A percentile compares a stretch with the other conserved stretches of the same genome.
These are phyloP conservation scores for Pseudonitzschia delicatissima DNA, from an alignment of 108 stramenopile genomes.

Conservation along the genomic window DNA sequence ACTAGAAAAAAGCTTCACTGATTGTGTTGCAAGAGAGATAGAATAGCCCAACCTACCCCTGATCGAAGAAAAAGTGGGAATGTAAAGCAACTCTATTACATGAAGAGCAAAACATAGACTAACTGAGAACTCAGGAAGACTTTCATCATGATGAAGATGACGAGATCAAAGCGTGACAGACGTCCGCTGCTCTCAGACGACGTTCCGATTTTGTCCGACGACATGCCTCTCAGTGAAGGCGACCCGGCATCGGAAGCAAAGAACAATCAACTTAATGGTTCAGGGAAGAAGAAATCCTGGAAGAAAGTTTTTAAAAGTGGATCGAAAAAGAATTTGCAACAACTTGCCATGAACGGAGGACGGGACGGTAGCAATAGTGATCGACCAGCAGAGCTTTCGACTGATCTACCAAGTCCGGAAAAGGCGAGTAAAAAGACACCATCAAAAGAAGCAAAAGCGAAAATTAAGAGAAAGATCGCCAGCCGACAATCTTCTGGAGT, in stretches of 20 bases:
- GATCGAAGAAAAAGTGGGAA: background rate
- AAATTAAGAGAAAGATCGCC: too few relatives aligned
- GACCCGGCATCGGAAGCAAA: background rate
- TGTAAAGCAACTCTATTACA: background rate
- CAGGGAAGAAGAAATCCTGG: background rate
- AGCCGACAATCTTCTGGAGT: background rate
- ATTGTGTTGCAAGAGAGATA: too few relatives aligned
- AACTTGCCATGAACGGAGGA: too few relatives aligned
- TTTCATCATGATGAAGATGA: constrained; percentile 4
- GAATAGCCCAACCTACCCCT: too few relatives aligned
- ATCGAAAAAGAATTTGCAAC: background rate
- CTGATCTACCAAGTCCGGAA: too few relatives aligned
- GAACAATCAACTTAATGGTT: background rate
- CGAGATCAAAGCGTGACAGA: constrained; percentile 1
- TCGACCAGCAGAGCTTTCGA: too few relatives aligned
- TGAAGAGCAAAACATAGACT: background rate
- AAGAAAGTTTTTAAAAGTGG: constrained; percentile 3
- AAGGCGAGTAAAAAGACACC: too few relatives aligned
- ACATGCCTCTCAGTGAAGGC: constrained; percentile 3
- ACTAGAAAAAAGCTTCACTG: too few relatives aligned
- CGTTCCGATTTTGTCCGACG: constrained; percentile 7
- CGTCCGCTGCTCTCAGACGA: constrained; percentile 11
- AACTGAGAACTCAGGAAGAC: too few relatives aligned
- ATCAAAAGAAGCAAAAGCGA: too few relatives aligned
- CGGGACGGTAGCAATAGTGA: background rate